Evolutionary conservation across 2,329 filamentous ascomycete genomes (phyloP).

Genomic region (Fusarium udum): DNA sequence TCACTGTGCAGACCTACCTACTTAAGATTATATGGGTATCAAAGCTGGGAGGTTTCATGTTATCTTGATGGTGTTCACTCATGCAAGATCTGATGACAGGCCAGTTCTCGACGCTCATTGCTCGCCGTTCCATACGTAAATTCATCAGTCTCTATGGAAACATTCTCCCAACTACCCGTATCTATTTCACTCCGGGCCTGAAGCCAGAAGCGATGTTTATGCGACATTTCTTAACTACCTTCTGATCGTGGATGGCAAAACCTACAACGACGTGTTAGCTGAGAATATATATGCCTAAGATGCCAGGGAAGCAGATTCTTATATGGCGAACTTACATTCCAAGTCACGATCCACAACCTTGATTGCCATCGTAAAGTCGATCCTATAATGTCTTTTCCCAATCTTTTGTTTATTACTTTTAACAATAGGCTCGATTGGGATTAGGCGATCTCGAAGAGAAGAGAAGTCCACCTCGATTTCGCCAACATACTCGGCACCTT

Average conservation of each 20-base stretch:
- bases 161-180: rapidly evolving
- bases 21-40: rapidly evolving
- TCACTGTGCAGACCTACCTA: no score
- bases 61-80: no score
- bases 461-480: background rate
- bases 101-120: no score
- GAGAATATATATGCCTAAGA: rapidly evolving
- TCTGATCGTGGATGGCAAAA: background rate
- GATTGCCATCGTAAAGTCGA: background rate
- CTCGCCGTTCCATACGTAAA: background rate
- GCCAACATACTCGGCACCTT: background rate
- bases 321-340: background rate
- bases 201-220: background rate
- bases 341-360: background rate
- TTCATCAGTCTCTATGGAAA: rapidly evolving
- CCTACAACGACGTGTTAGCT: background rate
- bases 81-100: no score
- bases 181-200: background rate
- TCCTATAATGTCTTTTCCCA: background rate
- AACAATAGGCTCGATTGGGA: background rate
- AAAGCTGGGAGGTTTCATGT: no score
- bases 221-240: background rate
- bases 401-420: rapidly evolving
- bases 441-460: background rate
- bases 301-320: rapidly evolving